Base-by-base conservation (phyloP, 1,284 basidiomycete species). In the Earliella scabrosa region DNA sequence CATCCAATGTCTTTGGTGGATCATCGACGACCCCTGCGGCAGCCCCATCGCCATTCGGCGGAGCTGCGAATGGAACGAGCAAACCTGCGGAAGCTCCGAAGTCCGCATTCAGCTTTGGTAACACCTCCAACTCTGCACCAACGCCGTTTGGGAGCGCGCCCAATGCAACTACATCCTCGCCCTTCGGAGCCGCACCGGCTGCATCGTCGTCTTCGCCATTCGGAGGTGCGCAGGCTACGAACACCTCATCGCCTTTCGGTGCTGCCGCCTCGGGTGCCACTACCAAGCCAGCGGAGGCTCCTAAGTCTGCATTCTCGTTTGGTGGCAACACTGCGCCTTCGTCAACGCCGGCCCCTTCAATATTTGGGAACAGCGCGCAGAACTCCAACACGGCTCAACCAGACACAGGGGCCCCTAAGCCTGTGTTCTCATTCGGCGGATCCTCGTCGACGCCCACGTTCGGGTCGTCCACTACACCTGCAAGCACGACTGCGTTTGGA, bases 91-190 rank as follows among this genome's bases (percentile, higher is more conserved):
- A 56, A 29, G 45, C 54, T 7, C 53, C 61, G 14, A 60, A 54
- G 45, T 56, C 59, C 3, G 52, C 52, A 9, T 64, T 59, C n/a
- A n/a, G n/a, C 46, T 61, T 61, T 27, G 61, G 61, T 2, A 36
- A 21, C n/a, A 36, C 49, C 8, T 32, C 51, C 10, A 14, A 14
- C 11, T 4, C 36, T 11, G 18, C 41, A 10, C 20, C 45, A 14
- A 43, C 55, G 14, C 13, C 46, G 10, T 54, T 52, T 9, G 46
- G 34, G 8, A 20, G 45, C 14, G 18, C 48, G 13, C n/a, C 29
- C 13, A 13, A 6, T 31, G 29, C 53, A 13, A 38, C 43, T 39
- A 18, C 46, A 2, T 26, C 46, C 14, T 46, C 51, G 26, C 52
- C 38, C 8, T 47, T 47, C 24, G 40, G 38, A 10, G 39, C 27